Conservation (phyloP, 495 filamentous ascomycete genomes). For the Penicillium salamii region DNA sequence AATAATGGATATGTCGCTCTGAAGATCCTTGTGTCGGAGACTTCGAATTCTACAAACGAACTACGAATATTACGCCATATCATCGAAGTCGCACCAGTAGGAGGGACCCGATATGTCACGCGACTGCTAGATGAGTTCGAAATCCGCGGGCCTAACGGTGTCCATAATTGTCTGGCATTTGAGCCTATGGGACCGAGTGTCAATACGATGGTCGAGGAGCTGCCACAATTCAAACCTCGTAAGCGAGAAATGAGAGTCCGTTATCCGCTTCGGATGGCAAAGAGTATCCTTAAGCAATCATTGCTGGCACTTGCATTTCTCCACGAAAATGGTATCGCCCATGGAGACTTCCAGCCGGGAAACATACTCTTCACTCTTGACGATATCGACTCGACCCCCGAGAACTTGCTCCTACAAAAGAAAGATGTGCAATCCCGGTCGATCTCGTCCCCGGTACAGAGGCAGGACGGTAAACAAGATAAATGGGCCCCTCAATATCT, state of each 20-base stretch:
- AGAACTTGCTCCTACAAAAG: constrained; percentile 20
- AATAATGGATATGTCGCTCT: constrained; percentile 32
- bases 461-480: constrained; percentile 34
- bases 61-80: constrained; percentile 22
- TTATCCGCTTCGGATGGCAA: constrained; percentile 38
- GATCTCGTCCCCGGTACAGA: constrained; percentile 25
- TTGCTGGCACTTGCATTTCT: constrained; percentile 39
- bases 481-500: constrained; percentile 39
- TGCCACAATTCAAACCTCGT: constrained; percentile 25
- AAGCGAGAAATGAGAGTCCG: constrained; percentile 22
- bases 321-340: constrained; percentile 40
- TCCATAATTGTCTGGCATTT: constrained; percentile 48
- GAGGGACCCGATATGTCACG: constrained; percentile 24
- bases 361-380: constrained; percentile 38
- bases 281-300: constrained; percentile 39
- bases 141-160: constrained; percentile 46
- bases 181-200: constrained; percentile 46
- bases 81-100: constrained; percentile 16
- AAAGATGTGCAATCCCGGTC: constrained; percentile 14
- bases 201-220: constrained; percentile 31
- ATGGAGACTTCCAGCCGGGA: constrained; percentile 46
- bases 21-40: constrained; percentile 33
- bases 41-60: constrained; percentile 18
- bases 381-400: constrained; percentile 15
- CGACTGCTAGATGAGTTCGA: constrained; percentile 41